Percentiles rank a stretch among this genome's conserved stretches.
phyloP scores from a whole-genome alignment of 495 filamentous ascomycete species.

The Astrothelium subdiscretum region DNA sequence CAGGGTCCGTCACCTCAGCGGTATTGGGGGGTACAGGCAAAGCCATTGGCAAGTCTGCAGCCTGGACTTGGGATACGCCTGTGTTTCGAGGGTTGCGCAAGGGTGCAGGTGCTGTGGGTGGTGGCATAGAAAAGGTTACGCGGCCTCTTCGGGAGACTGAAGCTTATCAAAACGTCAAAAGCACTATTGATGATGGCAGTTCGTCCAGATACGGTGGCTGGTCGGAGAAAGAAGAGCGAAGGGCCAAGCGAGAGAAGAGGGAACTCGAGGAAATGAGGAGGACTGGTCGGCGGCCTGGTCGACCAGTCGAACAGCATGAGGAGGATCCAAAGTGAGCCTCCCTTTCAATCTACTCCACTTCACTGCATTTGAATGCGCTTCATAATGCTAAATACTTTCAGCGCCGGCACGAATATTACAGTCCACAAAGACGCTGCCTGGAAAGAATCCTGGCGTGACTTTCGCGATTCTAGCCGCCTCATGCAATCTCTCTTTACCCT shows the following conservation, averaged over 20 bases:
- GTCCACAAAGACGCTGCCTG: slow-evolving; percentile 92
- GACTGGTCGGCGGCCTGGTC: slow-evolving; percentile 28
- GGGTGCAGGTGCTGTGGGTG: slow-evolving; percentile 72
- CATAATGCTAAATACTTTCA: slow-evolving; percentile 24
- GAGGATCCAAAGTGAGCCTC: slow-evolving; percentile 78
- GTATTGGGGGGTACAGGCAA: slow-evolving; percentile 76
- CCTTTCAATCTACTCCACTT: background rate
- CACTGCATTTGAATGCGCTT: background rate
- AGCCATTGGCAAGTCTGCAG: slow-evolving; percentile 75
- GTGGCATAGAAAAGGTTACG: slow-evolving; percentile 82
- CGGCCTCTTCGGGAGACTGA: slow-evolving; percentile 87
- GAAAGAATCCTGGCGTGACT: slow-evolving; percentile 91
- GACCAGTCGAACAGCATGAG: slow-evolving; percentile 45
- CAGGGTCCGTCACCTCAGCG: slow-evolving; percentile 57
- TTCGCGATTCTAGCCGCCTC: slow-evolving; percentile 74
- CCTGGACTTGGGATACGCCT: slow-evolving; percentile 93
- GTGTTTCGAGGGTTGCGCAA: slow-evolving; percentile 87
- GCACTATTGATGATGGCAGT: slow-evolving; percentile 93
- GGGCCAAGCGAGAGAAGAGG: slow-evolving; percentile 58
- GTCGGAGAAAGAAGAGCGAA: slow-evolving; percentile 88
- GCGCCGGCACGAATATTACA: slow-evolving; percentile 86
- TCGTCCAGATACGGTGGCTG: slow-evolving; percentile 93
- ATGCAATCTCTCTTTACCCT: slow-evolving; percentile 82
- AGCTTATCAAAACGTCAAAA: slow-evolving; percentile 83
- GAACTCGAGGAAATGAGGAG: slow-evolving; percentile 52